Base-by-base conservation (phyloP, 257 asterid species). In the Catharanthus roseus region DNA sequence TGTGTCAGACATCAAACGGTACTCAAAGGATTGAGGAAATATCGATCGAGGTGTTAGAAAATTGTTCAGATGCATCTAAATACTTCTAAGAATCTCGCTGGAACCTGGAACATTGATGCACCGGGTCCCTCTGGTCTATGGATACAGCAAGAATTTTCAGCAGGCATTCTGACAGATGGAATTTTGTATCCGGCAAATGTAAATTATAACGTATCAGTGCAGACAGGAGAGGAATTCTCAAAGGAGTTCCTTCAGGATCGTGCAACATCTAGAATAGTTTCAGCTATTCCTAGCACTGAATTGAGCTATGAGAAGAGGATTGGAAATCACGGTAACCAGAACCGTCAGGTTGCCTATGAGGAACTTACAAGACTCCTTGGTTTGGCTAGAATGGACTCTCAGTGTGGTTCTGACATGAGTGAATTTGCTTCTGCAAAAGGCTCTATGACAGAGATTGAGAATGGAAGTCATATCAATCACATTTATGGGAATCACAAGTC, bases 291-390 rank as follows among this genome's bases (percentile, higher is more conserved):
- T 53, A 77, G 78, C 42, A 73, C 71, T 76, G 74, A 67, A 67
- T 70, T 76, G 49, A 73, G 62, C 63, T 36, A 65, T 44, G 82
- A 77, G 70, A 79, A 75, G 80, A 80, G 72, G 61, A 80, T 68
- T 44, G 79, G 79, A 44, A 65, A 74, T 70, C 69, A 83, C 62
- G 71, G 69, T 62, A 81, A 71, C 44, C 81, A 78, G 70, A 83
- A 74, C 64, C 71, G 63, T 64, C 88, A 78, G 72, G 51, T 65
- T 74, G 82, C 82, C 79, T 86, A 84, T 19, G 96, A 84, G 84
- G 90, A 87, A 65, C 86, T 86, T 71, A 83, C 86, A 16, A 73
- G 85, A 76, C 76, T 84, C 82, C 90, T 87, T 77, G 89, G 92
- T 50, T 76, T 90, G 80, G 38, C 76, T 64, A 83, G 90, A 78